phyloP scores from a whole-genome alignment of 2,329 filamentous ascomycete genomes.

The Bipolaris victoriae region DNA sequence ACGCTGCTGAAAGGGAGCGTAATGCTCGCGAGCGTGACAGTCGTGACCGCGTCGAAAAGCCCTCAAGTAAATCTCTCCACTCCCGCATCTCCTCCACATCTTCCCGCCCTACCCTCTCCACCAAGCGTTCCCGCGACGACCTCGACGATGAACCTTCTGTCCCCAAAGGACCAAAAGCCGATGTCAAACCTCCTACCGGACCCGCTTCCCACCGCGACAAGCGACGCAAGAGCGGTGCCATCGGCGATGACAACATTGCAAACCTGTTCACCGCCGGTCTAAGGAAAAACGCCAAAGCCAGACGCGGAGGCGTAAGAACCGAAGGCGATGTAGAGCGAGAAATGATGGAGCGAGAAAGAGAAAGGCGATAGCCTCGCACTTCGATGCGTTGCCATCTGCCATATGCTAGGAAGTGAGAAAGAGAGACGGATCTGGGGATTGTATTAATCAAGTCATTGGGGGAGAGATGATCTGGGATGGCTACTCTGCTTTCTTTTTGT shows the following conservation, averaged over 20 bases:
- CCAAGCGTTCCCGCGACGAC: slow-evolving; percentile 41
- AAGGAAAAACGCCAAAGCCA: slow-evolving; percentile 38
- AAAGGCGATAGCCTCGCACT: slow-evolving; percentile 22
- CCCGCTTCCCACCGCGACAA: slow-evolving; percentile 42
- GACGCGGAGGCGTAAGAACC: slow-evolving; percentile 42
- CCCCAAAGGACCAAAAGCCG: slow-evolving; percentile 21
- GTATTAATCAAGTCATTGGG: background rate
- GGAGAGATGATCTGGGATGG: background rate
- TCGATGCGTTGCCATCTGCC: background rate
- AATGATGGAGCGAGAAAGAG: slow-evolving; percentile 41
- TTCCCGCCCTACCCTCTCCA: slow-evolving; percentile 26
- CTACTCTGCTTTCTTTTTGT: slow-evolving; percentile 23
- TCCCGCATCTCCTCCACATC: slow-evolving; percentile 27
- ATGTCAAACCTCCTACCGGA: slow-evolving; percentile 35
- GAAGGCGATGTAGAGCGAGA: slow-evolving; percentile 44
- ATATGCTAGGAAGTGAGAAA: background rate
- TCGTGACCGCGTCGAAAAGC: slow-evolving; percentile 35
- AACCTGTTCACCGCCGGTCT: slow-evolving; percentile 39
- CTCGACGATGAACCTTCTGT: slow-evolving; percentile 21
- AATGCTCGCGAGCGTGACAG: slow-evolving; percentile 42
- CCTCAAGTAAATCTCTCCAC: slow-evolving; percentile 25
- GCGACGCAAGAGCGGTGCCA: slow-evolving; percentile 33
- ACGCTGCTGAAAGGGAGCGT: slow-evolving; percentile 70
- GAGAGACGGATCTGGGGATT: background rate
- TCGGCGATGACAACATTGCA: slow-evolving; percentile 36